A percentile compares a stretch with the other conserved stretches of the same genome.
Evolutionary conservation across 345 rosid genomes (phyloP).

Genomic region (Chamaenerion angustifolium): DNA sequence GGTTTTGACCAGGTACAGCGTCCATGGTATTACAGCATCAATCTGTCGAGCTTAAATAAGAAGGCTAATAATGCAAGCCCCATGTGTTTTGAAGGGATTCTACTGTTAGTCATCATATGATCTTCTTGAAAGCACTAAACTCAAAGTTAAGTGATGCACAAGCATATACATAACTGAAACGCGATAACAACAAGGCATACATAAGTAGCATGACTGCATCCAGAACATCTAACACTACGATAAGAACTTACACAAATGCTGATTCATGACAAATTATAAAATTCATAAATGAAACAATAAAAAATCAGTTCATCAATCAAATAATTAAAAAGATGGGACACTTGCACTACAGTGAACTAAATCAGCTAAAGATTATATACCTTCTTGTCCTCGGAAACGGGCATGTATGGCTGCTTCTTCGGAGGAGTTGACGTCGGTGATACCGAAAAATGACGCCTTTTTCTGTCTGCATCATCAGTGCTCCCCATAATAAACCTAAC

Average conservation of each 20-base stretch:
- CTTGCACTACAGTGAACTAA: neutral
- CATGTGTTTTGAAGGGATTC: too few species aligned
- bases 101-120: too few species aligned
- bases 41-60: too few species aligned
- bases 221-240: too few species aligned
- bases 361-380: constrained; percentile 8
- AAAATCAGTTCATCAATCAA: neutral
- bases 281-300: neutral
- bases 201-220: too few species aligned
- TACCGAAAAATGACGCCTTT: constrained; percentile 64
- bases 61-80: too few species aligned
- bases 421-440: constrained; percentile 60
- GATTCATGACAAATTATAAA: neutral
- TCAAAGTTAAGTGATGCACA: too few species aligned
- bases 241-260: neutral
- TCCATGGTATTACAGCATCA: too few species aligned
- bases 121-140: too few species aligned
- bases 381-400: constrained; percentile 75
- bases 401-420: constrained; percentile 54
- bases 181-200: neutral
- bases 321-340: too few species aligned
- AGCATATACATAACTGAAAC: neutral
- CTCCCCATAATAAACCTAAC: constrained; percentile 52
- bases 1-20: too few species aligned
- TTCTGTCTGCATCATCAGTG: constrained; percentile 83